Evolutionary conservation across 805 yeast species (phyloP), one percentile per base, ranked within the genome.

Genomic region (Metschnikowia lunata): DNA sequence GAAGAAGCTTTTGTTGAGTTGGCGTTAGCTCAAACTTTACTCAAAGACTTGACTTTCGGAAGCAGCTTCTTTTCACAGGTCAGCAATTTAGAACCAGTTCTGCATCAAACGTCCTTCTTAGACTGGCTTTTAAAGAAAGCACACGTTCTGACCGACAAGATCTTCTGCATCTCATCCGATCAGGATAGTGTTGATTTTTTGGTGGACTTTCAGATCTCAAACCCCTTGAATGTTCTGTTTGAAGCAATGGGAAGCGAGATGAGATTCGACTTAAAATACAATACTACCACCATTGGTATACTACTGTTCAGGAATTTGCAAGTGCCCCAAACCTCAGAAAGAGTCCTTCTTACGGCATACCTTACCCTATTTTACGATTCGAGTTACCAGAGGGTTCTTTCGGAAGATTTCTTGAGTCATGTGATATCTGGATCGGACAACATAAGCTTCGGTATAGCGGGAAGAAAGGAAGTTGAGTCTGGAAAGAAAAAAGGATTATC

Each of bases 251-350:
- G 51, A 7, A 59, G 61, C 27, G 34, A 38, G 2, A n/a, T 66
- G 7, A 52, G 52, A 6, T 49, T 72, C 15, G 54, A 58, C 6
- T 39, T 73, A 6, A 50, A 42, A 2, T 62, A 57, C 47, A 68
- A 72, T 42, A 61, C 59, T 1, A 60, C 74, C 0, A 40, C 27
- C 1, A 50, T 76, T 31, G 79, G 74, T 0, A 41, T 45, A 7
- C 34, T 68, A 6, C 57, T 49, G 13, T 11, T 69, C 0, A 29
- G 51, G 0, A 57, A 60, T 6, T 44, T 69, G 2, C 31, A 31
- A 3, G 40, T 72, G 1, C 48, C 50, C 1, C 38, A 59, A 8
- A 38, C 43, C 10, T 49, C 4, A 12, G 42, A 40, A 1, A 40
- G 51, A 4, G 48, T 56, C 14, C 54, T 57, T 33, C n/a, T 64